Evolutionary conservation across 2,329 filamentous ascomycete species (phyloP), one percentile per base, ranked within the genome.

Genomic region (Hypoxylon sp.): DNA sequence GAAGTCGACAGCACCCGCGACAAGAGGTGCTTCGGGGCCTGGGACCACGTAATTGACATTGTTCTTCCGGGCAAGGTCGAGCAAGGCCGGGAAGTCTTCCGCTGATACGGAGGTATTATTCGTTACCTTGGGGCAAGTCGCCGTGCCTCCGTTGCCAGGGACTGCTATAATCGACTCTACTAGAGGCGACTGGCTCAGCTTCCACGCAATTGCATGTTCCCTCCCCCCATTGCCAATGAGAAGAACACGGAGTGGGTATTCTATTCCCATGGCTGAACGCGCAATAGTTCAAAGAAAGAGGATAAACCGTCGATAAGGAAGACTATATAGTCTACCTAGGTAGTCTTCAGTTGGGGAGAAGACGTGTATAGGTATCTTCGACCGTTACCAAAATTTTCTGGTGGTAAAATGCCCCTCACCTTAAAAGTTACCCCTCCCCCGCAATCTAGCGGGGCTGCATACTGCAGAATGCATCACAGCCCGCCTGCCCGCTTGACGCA

Each of bases 171-270:
- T 95, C 73, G 89, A 86, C 74, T 93, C 88, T 66, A 97, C 92
- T 47, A 86, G 85, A 43, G 90, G 84, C 14, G 94, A 97, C 78
- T 97, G 91, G 75, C 90, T 88, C 68, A 98, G 84, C 81, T 96
- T 97, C 94, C 94, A 98, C 43, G 94, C 94, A 68, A 97, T 87
- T 48, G 94, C 93, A 81, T 98, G 94, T 82, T 99, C 96, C 74
- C 96, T 90, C 73, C 95, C 96, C 71, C 96, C 96, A 77, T 95
- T 97, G 75, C 96, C 95, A 71, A 98, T 89, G 69, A 98, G 89
- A 69, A 98, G 89, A 72, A 97, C 85, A 72, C 89, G 87, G 69
- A 93, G 84, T 30, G 79, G 70, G 51, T 63, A 73, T 60, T 74
- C 63, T 25, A 71, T 61, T 51, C 65, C 70, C 76, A 76, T 77